These are phyloP conservation scores for Ceratobasidium sp. DNA, from an alignment of 1,284 basidiomycete species.

Conservation along the genomic window DNA sequence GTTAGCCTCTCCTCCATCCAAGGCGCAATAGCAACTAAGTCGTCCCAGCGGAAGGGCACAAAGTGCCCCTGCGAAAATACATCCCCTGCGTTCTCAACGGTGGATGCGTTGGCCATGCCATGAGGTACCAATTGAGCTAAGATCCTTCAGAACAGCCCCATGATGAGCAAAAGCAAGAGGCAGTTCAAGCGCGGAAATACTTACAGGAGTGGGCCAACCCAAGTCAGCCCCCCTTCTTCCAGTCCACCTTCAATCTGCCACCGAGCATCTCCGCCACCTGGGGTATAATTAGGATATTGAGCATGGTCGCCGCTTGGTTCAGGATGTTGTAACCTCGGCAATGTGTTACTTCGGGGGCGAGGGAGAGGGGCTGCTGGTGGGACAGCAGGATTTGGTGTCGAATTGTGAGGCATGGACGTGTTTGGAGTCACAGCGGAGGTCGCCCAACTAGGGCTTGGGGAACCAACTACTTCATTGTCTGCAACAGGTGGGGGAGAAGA, in stretches of 20 bases:
- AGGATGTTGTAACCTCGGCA: conserved; percentile 64
- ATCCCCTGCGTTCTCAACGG: conserved; percentile 17
- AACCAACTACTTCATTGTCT: neutral
- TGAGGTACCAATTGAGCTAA: conserved; percentile 71
- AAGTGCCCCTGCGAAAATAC: conserved; percentile 38
- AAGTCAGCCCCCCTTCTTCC: conserved; percentile 73
- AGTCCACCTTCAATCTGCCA: conserved; percentile 68
- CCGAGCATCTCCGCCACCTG: conserved; percentile 74
- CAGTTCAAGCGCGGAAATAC: conserved; percentile 51
- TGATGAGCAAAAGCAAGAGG: conserved; percentile 10
- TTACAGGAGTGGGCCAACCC: conserved; percentile 81
- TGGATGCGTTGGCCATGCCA: conserved; percentile 57
- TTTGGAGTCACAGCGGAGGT: conserved; percentile 23
- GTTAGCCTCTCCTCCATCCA: conserved; percentile 72
- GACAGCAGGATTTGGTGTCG: conserved; percentile 10
- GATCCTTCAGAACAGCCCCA: conserved; percentile 63
- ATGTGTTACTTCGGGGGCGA: neutral
- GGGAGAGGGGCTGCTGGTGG: neutral
- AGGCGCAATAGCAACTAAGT: conserved; percentile 78
- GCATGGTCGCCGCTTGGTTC: conserved; percentile 67
- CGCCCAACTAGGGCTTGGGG: conserved; percentile 16
- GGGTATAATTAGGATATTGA: conserved; percentile 80
- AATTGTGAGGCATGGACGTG: neutral
- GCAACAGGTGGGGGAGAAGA: neutral
- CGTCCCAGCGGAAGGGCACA: conserved; percentile 74